Evolutionary conservation across 345 rosid species (phyloP), one percentile per base, ranked within the genome.

Genomic region (Brassica nigra): DNA sequence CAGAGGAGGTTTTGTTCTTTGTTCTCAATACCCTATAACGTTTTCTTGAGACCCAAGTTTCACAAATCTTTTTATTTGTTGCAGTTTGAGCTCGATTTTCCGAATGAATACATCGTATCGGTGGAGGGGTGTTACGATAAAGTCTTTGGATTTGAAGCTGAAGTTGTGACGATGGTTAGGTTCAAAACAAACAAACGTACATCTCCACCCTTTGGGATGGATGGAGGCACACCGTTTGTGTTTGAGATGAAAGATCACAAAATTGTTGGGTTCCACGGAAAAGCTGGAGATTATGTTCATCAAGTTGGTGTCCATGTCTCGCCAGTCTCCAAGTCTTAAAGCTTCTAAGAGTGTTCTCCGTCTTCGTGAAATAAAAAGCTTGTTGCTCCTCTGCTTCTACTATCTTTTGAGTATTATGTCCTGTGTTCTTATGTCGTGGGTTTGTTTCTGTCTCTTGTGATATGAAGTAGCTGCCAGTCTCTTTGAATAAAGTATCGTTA

Each of bases 231-330:
- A 42, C 1, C 52, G 47, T 79, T 73, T 73, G 67, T 31, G 66
- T 33, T 73, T 4, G 61, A 52, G 58, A 23, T 18, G 58, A 78
- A 71, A 4, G 66, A 70, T 34, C 34, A 57, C 27, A 78, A 78
- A 52, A 72, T 78, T 8, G 77, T 73, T 6, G 78, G 78, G 12
- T 79, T 73, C 63, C 70, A 79, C n/a, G 70, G 78, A 0, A 79
- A 73, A 66, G 62, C 69, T 58, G 67, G 69, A 66, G 77, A 79
- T 9, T 39, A 18, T 12, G 16, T 79, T 67, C 73, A 79, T 61
- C 68, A 66, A 44, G 44, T 67, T 73, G 78, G 82, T 66, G 78
- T 79, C 16, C 52, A 79, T 61, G 78, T 73, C 73, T 62, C 70
- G 0, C 57, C 75, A 34, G 5, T 77, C 29, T 11, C 62, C 81